Evolutionary conservation across 441 rosid species (phyloP).

Genomic region (Codiaeum variegatum): DNA sequence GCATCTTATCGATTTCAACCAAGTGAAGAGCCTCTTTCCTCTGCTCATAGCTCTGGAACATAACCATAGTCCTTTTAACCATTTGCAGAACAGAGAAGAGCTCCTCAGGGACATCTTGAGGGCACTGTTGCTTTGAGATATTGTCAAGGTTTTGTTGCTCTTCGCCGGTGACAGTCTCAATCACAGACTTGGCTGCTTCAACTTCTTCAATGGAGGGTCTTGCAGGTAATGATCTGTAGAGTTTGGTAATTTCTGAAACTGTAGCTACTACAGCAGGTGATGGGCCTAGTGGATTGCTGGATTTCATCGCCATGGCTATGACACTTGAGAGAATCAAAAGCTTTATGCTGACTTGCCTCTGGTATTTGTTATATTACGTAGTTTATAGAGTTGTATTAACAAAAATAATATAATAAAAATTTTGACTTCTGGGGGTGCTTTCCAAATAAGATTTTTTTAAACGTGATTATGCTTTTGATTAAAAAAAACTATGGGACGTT

Average conservation of each 20-base stretch:
- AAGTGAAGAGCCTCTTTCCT: slow-evolving; percentile 47
- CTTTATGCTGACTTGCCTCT: too few relatives aligned
- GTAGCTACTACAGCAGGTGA: slow-evolving; percentile 41
- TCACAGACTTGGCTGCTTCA: slow-evolving; percentile 53
- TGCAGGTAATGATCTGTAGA: slow-evolving; percentile 56
- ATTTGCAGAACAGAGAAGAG: slow-evolving; percentile 39
- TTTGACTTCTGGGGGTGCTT: too few relatives aligned
- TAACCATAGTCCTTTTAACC: slow-evolving; percentile 34
- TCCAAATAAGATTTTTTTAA: too few relatives aligned
- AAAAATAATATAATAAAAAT: too few relatives aligned
- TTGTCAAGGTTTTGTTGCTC: slow-evolving; percentile 46
- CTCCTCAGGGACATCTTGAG: slow-evolving; percentile 45
- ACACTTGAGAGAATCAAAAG: not conserved
- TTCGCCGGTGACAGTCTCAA: slow-evolving; percentile 37
- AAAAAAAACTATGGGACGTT: too few relatives aligned
- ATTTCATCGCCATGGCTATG: slow-evolving; percentile 22
- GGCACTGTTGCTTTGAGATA: slow-evolving; percentile 29
- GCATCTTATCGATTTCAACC: slow-evolving; percentile 46
- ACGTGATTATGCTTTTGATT: too few relatives aligned
- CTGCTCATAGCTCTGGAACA: slow-evolving; percentile 50
- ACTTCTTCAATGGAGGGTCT: slow-evolving; percentile 56
- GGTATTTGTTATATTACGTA: too few relatives aligned
- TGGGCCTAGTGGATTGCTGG: slow-evolving; percentile 27
- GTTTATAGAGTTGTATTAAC: too few relatives aligned
- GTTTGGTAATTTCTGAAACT: slow-evolving; percentile 46